Evolutionary conservation across 768 basidiomycete genomes (phyloP).

Genomic region (Chalciporus pseudorubinellus): DNA sequence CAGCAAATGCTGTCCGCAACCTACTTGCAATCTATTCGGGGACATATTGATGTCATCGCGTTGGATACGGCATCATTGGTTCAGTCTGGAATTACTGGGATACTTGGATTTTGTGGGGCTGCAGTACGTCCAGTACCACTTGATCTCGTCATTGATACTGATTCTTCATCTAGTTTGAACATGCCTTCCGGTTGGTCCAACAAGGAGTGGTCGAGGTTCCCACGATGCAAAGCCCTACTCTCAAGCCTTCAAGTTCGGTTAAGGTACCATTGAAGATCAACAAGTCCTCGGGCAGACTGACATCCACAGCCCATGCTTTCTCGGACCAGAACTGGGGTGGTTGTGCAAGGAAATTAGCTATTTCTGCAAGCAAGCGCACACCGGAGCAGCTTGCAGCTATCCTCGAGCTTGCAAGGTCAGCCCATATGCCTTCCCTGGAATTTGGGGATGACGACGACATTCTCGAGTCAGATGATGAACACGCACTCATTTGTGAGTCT

Average conservation of each 20-base stretch:
- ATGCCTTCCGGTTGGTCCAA: background rate
- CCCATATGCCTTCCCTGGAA: too few relatives aligned
- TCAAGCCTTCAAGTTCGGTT: background rate
- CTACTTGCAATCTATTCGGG: background rate
- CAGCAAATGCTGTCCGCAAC: background rate
- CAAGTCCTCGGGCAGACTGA: background rate
- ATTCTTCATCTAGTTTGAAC: background rate
- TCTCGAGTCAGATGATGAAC: too few relatives aligned
- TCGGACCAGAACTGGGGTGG: too few relatives aligned
- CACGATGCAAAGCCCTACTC: background rate
- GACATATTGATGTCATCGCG: background rate
- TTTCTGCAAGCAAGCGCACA: too few relatives aligned
- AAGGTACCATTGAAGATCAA: background rate
- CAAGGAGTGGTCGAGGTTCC: background rate
- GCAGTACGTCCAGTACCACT: background rate
- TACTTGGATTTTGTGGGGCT: too few relatives aligned
- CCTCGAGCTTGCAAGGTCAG: too few relatives aligned
- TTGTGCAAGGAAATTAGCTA: too few relatives aligned
- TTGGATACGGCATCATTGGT: too few relatives aligned
- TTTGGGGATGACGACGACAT: too few relatives aligned
- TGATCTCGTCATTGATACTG: background rate
- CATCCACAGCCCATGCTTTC: background rate
- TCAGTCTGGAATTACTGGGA: too few relatives aligned
- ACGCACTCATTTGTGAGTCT: too few relatives aligned
- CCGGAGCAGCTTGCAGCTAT: too few relatives aligned